phyloP scores from a whole-genome alignment of 495 filamentous ascomycete genomes.

The Chlorociboria aeruginascens region DNA sequence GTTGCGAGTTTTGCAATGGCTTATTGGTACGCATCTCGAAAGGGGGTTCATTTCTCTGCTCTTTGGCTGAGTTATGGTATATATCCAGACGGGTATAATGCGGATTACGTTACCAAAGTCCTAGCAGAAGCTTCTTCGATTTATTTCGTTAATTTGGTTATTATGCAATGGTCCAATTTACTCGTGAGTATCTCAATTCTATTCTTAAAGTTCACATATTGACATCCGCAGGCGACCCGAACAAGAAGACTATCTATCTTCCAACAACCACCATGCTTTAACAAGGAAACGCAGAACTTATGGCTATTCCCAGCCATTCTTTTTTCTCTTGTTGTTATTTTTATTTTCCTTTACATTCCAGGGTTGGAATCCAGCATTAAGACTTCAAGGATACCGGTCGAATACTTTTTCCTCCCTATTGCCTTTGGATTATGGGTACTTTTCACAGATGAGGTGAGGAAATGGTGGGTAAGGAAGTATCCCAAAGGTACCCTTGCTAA shows the following conservation, averaged over 20 bases:
- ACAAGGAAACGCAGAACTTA: conserved; percentile 42
- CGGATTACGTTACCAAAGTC: conserved; percentile 31
- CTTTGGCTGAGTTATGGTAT: conserved; percentile 48
- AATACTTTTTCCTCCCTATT: conserved; percentile 53
- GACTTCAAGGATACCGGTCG: conserved; percentile 43
- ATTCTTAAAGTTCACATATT: no score
- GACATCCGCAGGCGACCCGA: conserved; percentile 28
- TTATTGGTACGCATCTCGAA: conserved; percentile 47
- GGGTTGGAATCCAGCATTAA: conserved; percentile 36
- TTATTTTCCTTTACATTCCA: conserved; percentile 50
- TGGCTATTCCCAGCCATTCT: conserved; percentile 50
- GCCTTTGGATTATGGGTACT: conserved; percentile 47
- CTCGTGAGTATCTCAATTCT: conserved; percentile 18
- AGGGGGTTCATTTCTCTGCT: conserved; percentile 41
- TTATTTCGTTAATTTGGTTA: conserved; percentile 59
- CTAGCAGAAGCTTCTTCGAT: conserved; percentile 49
- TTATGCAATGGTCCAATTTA: conserved; percentile 63
- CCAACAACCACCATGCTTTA: conserved; percentile 47
- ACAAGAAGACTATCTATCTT: conserved; percentile 50
- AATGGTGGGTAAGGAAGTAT: conserved; percentile 35
- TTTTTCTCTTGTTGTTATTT: conserved; percentile 46
- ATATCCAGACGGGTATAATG: conserved; percentile 20
- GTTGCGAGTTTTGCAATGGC: conserved; percentile 48
- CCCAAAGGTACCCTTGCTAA: conserved; percentile 32
- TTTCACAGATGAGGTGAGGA: conserved; percentile 43